Evolutionary conservation across 2,329 filamentous ascomycete species (phyloP).

Genomic region (Alternaria sp.): DNA sequence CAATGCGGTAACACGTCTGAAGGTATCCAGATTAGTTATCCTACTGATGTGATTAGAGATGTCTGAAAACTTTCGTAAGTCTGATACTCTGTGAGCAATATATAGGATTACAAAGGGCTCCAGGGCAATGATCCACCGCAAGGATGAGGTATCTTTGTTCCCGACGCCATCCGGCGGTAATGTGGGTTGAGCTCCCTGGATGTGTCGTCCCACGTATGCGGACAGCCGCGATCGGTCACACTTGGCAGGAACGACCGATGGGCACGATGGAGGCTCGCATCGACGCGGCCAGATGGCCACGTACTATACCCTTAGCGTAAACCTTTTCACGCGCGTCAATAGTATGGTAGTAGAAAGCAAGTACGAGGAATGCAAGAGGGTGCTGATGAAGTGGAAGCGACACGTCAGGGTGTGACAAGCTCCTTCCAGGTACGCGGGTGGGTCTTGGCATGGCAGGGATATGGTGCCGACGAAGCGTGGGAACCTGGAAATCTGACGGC

Average conservation of each 20-base stretch:
- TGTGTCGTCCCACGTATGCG: conserved; percentile 2
- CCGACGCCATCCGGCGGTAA: conserved; percentile 3
- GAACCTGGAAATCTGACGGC: conserved; percentile 30
- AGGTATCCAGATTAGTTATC: background rate
- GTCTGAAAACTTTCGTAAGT: background rate
- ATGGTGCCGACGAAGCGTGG: conserved; percentile 19
- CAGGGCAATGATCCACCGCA: background rate
- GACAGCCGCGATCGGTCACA: background rate
- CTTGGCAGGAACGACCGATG: background rate
- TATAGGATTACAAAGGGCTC: background rate
- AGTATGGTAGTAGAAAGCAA: too few relatives aligned
- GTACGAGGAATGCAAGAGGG: background rate
- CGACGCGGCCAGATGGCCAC: background rate
- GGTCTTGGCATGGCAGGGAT: conserved; percentile 21
- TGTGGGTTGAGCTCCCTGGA: background rate
- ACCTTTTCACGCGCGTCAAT: too few relatives aligned
- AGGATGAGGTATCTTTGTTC: background rate
- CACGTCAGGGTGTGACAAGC: conserved; percentile 5
- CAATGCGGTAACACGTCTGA: background rate
- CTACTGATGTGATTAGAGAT: background rate
- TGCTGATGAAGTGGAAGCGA: background rate
- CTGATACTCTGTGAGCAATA: background rate
- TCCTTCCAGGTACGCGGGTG: conserved; percentile 16
- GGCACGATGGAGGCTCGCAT: background rate
- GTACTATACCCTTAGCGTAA: background rate